Base-by-base conservation (phyloP, 345 rosid species). In the Pistacia vera region DNA sequence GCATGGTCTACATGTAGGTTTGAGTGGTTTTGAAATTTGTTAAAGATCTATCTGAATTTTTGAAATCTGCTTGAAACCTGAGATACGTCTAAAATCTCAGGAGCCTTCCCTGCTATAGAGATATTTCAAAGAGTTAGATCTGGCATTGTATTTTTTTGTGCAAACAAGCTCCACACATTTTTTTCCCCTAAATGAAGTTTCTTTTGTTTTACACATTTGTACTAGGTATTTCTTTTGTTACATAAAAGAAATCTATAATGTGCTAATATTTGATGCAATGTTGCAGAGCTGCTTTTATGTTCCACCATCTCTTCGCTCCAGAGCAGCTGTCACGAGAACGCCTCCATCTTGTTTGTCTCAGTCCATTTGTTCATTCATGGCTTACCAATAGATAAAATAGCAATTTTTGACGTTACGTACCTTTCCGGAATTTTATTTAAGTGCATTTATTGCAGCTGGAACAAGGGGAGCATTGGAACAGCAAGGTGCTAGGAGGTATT, bases 211-310 rank as follows among this genome's bases (percentile, higher is more conserved):
- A 4, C 41, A 5, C 46, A 5, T 7, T 1, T 41, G 46, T 41
- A 0, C 16, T 60, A 60, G 62, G 13, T 44, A 41, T 11, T 44
- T 66, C 16, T 17, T 41, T 25, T 33, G 10, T 18, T 63, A 14
- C 22, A 17, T 66, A 3, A 41, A 66, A 41, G 18, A 41, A 20
- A 11, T 36, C 10, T 48, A 3, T 65, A 44, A n/a, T 44, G 8
- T 44, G 9, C 46, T 54, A 28, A 30, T 67, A 11, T 63, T 10
- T 73, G 22, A 14, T 78, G 56, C 8, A 41, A 13, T 54, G 57
- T 85, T 81, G 76, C 91, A 93, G 97, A 86, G 91, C 80, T 93
- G 99, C 84, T 91, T 81, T 75, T 96, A 92, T 82, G 87, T 93
- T 77, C 97, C 99, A 38, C 98, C 98, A 54, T 88, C 92, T 38